Evolutionary conservation across 805 yeast species (phyloP).

Genomic region (Groenewaldozyma tartarivorans): DNA sequence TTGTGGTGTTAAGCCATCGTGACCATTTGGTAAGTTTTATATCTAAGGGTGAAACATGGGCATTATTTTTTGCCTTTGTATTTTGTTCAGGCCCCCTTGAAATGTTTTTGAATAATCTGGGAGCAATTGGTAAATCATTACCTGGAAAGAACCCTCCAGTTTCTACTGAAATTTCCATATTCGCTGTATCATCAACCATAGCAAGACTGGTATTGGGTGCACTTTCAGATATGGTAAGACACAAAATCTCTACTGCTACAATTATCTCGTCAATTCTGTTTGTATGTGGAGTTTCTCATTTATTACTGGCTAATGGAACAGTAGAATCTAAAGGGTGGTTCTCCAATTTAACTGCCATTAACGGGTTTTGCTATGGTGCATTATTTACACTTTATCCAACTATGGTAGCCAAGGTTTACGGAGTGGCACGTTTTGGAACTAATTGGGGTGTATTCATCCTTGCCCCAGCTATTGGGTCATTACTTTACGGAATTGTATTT

Average conservation of each 20-base stretch:
- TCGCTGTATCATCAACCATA: slow-evolving; percentile 59
- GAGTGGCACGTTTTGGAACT: slow-evolving; percentile 78
- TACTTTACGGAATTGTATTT: slow-evolving; percentile 57
- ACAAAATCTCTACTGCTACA: slow-evolving; percentile 21
- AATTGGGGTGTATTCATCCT: slow-evolving; percentile 87
- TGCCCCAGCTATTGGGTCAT: slow-evolving; percentile 79
- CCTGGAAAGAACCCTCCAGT: slow-evolving; percentile 19
- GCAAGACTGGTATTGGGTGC: slow-evolving; percentile 62
- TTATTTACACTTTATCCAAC: slow-evolving; percentile 82
- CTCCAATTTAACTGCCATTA: slow-evolving; percentile 35
- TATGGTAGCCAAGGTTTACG: slow-evolving; percentile 76
- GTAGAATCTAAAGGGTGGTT: slow-evolving; percentile 2
- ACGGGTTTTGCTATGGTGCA: slow-evolving; percentile 75
- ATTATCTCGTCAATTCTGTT: slow-evolving; percentile 24
- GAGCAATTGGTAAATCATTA: slow-evolving; percentile 49
- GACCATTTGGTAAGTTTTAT: slow-evolving; percentile 27
- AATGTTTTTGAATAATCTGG: slow-evolving; percentile 74
- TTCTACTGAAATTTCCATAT: slow-evolving; percentile 39
- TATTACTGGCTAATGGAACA: slow-evolving; percentile 20
- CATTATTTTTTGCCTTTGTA: slow-evolving; percentile 53
- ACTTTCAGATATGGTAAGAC: slow-evolving; percentile 49
- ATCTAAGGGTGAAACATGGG: slow-evolving; percentile 50
- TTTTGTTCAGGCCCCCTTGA: slow-evolving; percentile 77
- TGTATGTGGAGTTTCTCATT: slow-evolving; percentile 32
- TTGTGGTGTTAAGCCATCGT: slow-evolving; percentile 10